Evolutionary conservation across 306 rosid species (phyloP), one percentile per base, ranked within the genome.

Genomic region (Mimosa bimucronata): DNA sequence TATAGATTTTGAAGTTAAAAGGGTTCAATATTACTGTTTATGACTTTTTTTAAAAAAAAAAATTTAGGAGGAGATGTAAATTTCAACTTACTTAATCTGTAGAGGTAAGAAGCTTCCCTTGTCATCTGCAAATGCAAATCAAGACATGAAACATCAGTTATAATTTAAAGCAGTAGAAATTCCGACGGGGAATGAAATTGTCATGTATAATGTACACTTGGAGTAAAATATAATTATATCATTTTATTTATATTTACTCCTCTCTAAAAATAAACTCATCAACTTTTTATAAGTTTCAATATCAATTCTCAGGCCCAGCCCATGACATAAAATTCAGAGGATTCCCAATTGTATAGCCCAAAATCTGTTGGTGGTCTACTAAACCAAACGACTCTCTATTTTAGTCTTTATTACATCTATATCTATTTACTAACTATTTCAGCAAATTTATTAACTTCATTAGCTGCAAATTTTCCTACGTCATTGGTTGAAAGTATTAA

Each of bases 41-140:
- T 13, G 4, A 1, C 1, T 29, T 23, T 12, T 60, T 28, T 12
- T n/a, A n/a, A n/a, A n/a, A n/a, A n/a, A n/a, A n/a, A n/a, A n/a
- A n/a, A n/a, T n/a, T 5, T 6, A 28, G 9, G 13, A 61, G 14
- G n/a, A 14, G 19, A 1, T 28, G 29, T 13, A 14, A 77, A 71
- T 45, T 74, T 52, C 31, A 71, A 73, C 81, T 73, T 85, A 88
- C 97, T 84, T 74, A 29, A 73, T 60, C 23, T 74, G 62, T 19
- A 86, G 81, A 23, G 94, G 88, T 78, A 88, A 89, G 79, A 80
- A 90, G 2, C 86, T 82, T 74, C 93, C 91, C 40, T 71, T 41
- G 82, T 86, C 86, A 90, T 92, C 97, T 92, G 92, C 62, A 55
- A 55, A 55, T 55, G 29, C 86, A 83, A 83, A 74, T 74, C n/a